phyloP scores from a whole-genome alignment of 2,329 filamentous ascomycete genomes.

The Neofusicoccum umdonicola region DNA sequence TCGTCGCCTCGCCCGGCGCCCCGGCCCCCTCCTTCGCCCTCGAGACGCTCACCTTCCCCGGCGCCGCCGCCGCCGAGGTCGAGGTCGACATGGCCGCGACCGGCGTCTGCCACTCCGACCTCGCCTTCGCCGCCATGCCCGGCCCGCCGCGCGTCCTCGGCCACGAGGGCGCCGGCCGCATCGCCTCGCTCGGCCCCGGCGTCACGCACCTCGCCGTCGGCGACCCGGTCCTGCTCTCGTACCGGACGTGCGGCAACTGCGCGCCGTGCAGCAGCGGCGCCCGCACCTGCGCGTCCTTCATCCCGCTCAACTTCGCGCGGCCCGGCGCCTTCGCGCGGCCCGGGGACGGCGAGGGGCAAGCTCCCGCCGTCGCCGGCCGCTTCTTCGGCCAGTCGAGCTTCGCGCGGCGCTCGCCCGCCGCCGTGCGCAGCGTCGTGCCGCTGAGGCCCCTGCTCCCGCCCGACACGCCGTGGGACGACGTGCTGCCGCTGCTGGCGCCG shows the following conservation, averaged over 20 bases:
- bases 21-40: not conserved
- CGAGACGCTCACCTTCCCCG: constrained; percentile 20
- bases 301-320: not conserved
- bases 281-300: not conserved
- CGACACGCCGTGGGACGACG: constrained; percentile 24
- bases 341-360: not conserved
- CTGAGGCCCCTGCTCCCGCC: constrained; percentile 4
- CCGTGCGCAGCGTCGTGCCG: constrained; percentile 17
- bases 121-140: constrained; percentile 43
- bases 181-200: constrained; percentile 40
- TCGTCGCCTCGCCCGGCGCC: not conserved
- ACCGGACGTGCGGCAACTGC: not conserved
- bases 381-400: constrained; percentile 25
- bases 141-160: constrained; percentile 42
- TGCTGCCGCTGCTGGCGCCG: constrained; percentile 42
- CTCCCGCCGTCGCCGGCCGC: constrained; percentile 2
- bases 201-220: constrained; percentile 41
- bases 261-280: not conserved
- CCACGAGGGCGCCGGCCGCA: constrained; percentile 53
- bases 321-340: not conserved
- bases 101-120: constrained; percentile 55
- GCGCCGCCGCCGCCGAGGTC: constrained; percentile 43
- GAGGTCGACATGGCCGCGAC: constrained; percentile 52
- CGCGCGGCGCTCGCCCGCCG: constrained; percentile 18
- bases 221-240: constrained; percentile 42